Conservation (phyloP, 23 red algal genomes). For the Gracilariopsis chorda region DNA sequence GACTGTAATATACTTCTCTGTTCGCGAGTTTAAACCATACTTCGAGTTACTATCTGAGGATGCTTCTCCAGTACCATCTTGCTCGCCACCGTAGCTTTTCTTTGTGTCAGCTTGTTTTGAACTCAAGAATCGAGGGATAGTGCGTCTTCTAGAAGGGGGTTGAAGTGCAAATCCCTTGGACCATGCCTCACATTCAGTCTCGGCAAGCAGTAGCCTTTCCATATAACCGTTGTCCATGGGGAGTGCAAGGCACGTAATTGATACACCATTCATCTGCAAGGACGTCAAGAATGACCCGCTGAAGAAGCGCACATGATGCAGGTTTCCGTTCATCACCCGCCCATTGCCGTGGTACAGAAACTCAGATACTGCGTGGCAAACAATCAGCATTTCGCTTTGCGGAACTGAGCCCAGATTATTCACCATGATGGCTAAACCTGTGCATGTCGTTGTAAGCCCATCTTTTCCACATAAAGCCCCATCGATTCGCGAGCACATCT, state of each 20-base stretch:
- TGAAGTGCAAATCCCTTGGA: slow-evolving; percentile 7
- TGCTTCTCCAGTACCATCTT: not conserved
- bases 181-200: slow-evolving; percentile 9
- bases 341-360: slow-evolving; percentile 11
- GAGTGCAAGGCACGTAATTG: slow-evolving; percentile 35
- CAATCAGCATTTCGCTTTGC: slow-evolving; percentile 58
- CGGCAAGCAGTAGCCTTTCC: slow-evolving; percentile 22
- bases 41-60: not conserved
- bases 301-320: slow-evolving; percentile 31
- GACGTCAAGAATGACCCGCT: slow-evolving; percentile 60
- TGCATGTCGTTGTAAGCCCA: not conserved
- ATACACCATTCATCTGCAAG: slow-evolving; percentile 57
- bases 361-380: slow-evolving; percentile 20
- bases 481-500: slow-evolving; percentile 23
- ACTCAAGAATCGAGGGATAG: not conserved
- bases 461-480: not conserved
- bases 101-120: not conserved
- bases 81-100: no score
- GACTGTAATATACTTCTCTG: slow-evolving; percentile 11
- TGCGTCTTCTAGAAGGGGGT: not conserved
- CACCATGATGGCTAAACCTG: slow-evolving; percentile 41
- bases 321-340: slow-evolving; percentile 5
- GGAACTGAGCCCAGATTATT: slow-evolving; percentile 80
- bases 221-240: not conserved
- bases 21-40: not conserved